Evolutionary conservation across 495 filamentous ascomycete species (phyloP), one percentile per base, ranked within the genome.

Genomic region (Neurospora sp.): DNA sequence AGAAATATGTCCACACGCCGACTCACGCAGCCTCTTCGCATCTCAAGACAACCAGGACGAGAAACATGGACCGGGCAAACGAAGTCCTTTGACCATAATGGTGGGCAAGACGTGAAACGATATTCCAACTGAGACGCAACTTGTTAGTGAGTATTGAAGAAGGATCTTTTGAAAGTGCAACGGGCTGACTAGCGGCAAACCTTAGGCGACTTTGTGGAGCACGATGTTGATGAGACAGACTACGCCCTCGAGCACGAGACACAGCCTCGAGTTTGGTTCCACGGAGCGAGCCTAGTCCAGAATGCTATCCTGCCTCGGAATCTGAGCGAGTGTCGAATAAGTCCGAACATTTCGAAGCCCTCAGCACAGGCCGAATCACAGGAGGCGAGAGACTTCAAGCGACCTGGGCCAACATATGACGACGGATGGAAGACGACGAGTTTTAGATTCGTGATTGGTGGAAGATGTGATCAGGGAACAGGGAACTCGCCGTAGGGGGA

Each of bases 1-100:
- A 78, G 76, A 79, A 76, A 73, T 82, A 82, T 73, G 74, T 76
- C 42, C 80, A 84, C 71, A 75, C 73, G 5, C 85, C 85, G 31
- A 81, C 79, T 1, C 82, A 87, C 69, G 82, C 85, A 5, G 81
- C 76, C 8, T 71, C 77, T 8, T 81, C 84, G n/a, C 82, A 82
- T 75, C 74, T 85, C 20, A 80, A 75, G 73, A 85, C 85, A 0
- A 79, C 84, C 18, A 83, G 83, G 8, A 74, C 82, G 9, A 73
- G 73, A 9, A 59, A 70, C 14, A 85, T 85, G 77, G 82, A 74
- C 69, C 73, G 73, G 48, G 79, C 78, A 8, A 84, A 84, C 69
- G 80, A 81, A 62, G 78, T 79, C 40, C 72, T 80, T n/a, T 83
- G 75, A 77, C 27, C 18, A 71, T 20, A 39, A 18, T 4, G 27